Conservation (phyloP, 2,329 filamentous ascomycete species). For the Botrytis squamosa region DNA sequence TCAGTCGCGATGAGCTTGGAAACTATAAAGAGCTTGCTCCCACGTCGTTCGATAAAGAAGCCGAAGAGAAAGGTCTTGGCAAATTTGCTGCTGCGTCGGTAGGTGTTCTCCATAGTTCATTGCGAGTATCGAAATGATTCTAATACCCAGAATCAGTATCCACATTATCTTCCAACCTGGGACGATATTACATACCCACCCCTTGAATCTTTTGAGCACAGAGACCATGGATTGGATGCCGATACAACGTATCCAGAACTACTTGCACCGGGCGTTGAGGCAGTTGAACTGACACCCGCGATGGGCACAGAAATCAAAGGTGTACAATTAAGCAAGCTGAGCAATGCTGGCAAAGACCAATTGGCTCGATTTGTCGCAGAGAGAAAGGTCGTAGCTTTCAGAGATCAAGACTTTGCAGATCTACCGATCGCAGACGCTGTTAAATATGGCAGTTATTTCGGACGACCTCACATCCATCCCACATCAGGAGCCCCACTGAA, state of each 20-base stretch:
- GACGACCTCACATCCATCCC: slow-evolving; percentile 78
- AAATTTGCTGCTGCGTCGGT: slow-evolving; percentile 36
- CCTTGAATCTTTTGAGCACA: slow-evolving; percentile 67
- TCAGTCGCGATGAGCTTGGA: slow-evolving; percentile 30
- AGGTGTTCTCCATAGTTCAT: slow-evolving; percentile 14
- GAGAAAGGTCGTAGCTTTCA: slow-evolving; percentile 77
- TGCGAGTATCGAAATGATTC: background rate
- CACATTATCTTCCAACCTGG: slow-evolving; percentile 72
- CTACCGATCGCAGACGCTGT: slow-evolving; percentile 69
- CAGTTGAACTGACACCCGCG: slow-evolving; percentile 65
- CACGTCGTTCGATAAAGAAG: slow-evolving; percentile 36
- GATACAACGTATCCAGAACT: slow-evolving; percentile 69
- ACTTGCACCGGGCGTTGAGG: slow-evolving; percentile 51
- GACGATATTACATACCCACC: slow-evolving; percentile 61
- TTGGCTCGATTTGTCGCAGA: slow-evolving; percentile 73
- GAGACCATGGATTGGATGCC: slow-evolving; percentile 74
- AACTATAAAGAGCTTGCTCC: slow-evolving; percentile 38
- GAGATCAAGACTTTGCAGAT: slow-evolving; percentile 70
- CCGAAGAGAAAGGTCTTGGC: slow-evolving; percentile 36
- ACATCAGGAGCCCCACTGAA: slow-evolving; percentile 73
- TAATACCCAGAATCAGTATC: slow-evolving; percentile 14
- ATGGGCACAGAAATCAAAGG: slow-evolving; percentile 72
- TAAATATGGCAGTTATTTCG: slow-evolving; percentile 72
- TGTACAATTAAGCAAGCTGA: slow-evolving; percentile 68
- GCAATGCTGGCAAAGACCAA: slow-evolving; percentile 69